Evolutionary conservation across 345 rosid genomes (phyloP).

Genomic region (Linum tenue): DNA sequence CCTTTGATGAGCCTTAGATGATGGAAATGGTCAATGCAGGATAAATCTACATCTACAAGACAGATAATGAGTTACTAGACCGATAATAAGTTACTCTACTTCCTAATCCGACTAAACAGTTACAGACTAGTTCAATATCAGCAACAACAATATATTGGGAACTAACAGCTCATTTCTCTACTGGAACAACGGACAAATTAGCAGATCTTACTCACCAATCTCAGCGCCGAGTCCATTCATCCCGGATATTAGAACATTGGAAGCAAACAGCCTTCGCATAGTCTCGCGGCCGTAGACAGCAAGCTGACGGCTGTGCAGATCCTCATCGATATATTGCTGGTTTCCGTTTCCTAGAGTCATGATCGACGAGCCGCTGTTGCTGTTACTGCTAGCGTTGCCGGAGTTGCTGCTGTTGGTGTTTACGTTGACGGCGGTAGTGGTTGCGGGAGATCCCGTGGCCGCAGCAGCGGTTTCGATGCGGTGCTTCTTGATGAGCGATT

Average conservation of each 20-base stretch:
- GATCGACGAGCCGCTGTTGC: slow-evolving; percentile 20
- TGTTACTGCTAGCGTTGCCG: slow-evolving; percentile 13
- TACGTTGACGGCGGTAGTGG: slow-evolving; percentile 11
- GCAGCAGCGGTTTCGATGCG: slow-evolving; percentile 30
- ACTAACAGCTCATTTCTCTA: not conserved
- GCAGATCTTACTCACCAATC: slow-evolving; percentile 47
- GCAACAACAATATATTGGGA: not conserved
- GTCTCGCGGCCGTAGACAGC: slow-evolving; percentile 99
- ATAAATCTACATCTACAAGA: not conserved
- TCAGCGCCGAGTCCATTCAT: slow-evolving; percentile 93
- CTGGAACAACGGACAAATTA: not conserved
- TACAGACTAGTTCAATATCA: not conserved
- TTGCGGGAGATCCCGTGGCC: slow-evolving; percentile 22
- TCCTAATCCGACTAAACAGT: not conserved
- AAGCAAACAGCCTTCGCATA: slow-evolving; percentile 90
- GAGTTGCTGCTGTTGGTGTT: slow-evolving; percentile 14
- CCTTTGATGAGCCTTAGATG: too few relatives aligned
- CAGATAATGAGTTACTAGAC: not conserved
- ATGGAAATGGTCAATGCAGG: not conserved
- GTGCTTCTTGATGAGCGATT: slow-evolving; percentile 52
- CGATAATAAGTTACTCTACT: not conserved
- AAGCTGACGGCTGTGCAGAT: slow-evolving; percentile 97
- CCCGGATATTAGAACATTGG: slow-evolving; percentile 81
- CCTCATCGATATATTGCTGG: slow-evolving; percentile 82
- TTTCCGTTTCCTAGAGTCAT: slow-evolving; percentile 72